Base-by-base conservation (phyloP, 2,329 filamentous ascomycete species). In the Botryosphaeria agaves region DNA sequence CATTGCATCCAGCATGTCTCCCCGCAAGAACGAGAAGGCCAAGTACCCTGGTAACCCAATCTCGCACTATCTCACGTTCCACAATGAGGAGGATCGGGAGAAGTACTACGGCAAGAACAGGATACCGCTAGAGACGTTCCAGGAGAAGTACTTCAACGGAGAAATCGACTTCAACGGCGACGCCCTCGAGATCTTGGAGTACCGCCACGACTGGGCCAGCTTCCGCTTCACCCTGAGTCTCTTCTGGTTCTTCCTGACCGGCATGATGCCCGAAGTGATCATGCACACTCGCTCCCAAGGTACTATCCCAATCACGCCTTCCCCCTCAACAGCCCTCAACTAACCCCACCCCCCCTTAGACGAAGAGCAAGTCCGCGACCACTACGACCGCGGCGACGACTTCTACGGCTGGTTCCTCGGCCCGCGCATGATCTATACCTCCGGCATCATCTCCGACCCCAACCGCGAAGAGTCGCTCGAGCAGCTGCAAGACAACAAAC, bases 331-430 rank as follows among this genome's bases (percentile, higher is more conserved):
- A 23, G 3, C 11, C 28, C 19, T 21, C 15, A n/a, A 14, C 21
- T 23, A 23, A 23, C 21, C 4, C 21, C 4, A n/a, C n/a, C 21
- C 9, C 3, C 9, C 9, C 27, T 20, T 41, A 83, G 87, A 95
- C 45, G 85, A 94, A 69, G 87, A 95, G 58, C 89, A 95, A 62
- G 85, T 95, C 34, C 83, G 85, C 51, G 83, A 85, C 56, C 84
- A 94, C 64, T 98, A 98, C 59, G 89, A 95, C 67, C 77, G 84
- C 41, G 89, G 89, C 50, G 84, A 98, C 54, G 89, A 95, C 59
- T 93, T 94, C 62, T 98, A 98, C 66, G 78, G 73, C 53, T 98
- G 85, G 84, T 95, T 95, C 69, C 72, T 95, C 39, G 89, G 89
- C 37, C 87, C 87, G 35, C 85, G 87, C 50, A 98, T 95, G 89